Percentiles rank a stretch among this genome's conserved stretches.
These are phyloP conservation scores for Vigna reflexopilosa DNA, from an alignment of 306 rosid genomes.

Conservation along the genomic window DNA sequence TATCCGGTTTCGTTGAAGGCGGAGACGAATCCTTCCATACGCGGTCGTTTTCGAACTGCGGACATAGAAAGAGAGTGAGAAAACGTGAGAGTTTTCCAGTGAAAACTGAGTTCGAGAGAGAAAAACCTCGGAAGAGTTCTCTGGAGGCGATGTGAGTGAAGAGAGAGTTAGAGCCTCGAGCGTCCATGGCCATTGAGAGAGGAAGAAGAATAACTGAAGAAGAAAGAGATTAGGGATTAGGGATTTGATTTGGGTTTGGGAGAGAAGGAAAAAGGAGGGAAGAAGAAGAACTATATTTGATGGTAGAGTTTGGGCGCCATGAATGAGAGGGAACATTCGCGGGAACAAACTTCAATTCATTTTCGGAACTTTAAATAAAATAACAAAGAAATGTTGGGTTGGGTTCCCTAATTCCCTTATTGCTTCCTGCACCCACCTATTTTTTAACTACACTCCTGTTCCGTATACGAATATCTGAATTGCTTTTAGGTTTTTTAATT, in stretches of 20 bases:
- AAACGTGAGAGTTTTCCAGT: not conserved
- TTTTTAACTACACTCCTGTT: no score
- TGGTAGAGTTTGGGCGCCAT: not conserved
- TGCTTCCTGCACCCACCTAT: no score
- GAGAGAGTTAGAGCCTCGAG: conserved; percentile 47
- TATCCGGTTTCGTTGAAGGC: conserved; percentile 60
- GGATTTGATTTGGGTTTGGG: not conserved
- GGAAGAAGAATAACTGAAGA: not conserved
- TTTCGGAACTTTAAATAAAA: not conserved
- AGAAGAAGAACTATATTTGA: not conserved
- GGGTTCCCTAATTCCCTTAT: no score
- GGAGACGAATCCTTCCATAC: conserved; percentile 41
- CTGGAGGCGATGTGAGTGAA: conserved; percentile 58
- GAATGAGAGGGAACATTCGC: not conserved
- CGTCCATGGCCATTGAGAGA: conserved; percentile 50
- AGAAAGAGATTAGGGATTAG: not conserved
- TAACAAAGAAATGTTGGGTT: no score
- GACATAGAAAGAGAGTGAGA: not conserved
- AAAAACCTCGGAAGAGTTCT: conserved; percentile 74
- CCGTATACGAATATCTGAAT: no score
- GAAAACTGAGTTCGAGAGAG: not conserved
- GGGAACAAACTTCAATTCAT: not conserved
- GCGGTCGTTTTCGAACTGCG: conserved; percentile 75
- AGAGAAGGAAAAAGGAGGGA: not conserved
- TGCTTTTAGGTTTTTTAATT: no score